Percentiles rank a stretch among this genome's conserved stretches.
These are phyloP conservation scores for Fusarium paranaense DNA, from an alignment of 2,329 filamentous ascomycete genomes.

Conservation along the genomic window DNA sequence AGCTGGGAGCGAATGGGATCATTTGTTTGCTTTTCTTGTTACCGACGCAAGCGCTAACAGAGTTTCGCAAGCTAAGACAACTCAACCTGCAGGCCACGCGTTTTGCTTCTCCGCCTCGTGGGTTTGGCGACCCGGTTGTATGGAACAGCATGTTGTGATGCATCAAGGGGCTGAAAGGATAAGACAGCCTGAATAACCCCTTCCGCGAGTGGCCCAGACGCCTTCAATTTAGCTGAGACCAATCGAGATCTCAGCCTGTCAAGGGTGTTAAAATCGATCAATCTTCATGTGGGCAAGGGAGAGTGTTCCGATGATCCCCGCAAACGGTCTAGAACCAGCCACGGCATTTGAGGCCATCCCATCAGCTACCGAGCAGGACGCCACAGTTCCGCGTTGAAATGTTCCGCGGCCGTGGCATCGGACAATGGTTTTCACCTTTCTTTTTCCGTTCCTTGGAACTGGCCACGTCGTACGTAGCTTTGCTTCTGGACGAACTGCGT, in stretches of 20 bases:
- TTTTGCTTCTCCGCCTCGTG: neutral
- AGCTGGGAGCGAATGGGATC: neutral
- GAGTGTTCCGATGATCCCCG: conserved; percentile 15
- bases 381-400: neutral
- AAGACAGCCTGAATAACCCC: neutral
- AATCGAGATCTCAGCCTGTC: conserved; percentile 1
- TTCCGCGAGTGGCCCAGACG: neutral
- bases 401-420: neutral
- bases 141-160: neutral
- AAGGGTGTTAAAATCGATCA: neutral
- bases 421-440: neutral
- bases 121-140: neutral
- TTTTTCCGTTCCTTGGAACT: neutral
- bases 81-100: neutral
- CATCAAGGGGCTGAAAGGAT: neutral
- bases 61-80: neutral
- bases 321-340: conserved; percentile 36
- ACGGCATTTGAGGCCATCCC: neutral
- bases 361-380: conserved; percentile 2
- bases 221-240: neutral
- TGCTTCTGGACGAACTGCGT: neutral
- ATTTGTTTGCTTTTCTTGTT: neutral
- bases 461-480: neutral
- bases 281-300: neutral
- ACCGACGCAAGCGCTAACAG: neutral